Evolutionary conservation across 805 yeast genomes (phyloP).

Genomic region (Ogataea pilisensis): DNA sequence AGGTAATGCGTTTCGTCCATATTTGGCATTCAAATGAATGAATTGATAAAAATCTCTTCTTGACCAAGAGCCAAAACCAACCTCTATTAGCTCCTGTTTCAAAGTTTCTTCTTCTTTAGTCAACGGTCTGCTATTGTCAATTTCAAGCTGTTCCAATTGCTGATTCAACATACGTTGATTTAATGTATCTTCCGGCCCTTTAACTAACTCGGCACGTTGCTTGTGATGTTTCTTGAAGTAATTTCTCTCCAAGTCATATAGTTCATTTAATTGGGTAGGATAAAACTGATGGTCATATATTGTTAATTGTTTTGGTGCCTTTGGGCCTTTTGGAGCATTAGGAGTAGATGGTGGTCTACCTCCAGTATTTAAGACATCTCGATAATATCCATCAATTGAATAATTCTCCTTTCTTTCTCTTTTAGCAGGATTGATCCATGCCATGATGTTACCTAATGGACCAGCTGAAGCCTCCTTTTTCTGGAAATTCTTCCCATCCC

Average conservation of each 20-base stretch:
- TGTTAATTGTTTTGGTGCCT: slow-evolving; percentile 79
- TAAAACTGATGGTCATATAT: slow-evolving; percentile 89
- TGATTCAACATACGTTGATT: slow-evolving; percentile 22
- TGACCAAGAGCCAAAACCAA: slow-evolving; percentile 81
- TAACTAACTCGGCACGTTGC: slow-evolving; percentile 58
- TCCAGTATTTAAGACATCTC: slow-evolving; percentile 58
- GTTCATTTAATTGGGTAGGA: slow-evolving; percentile 68
- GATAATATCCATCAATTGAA: slow-evolving; percentile 72
- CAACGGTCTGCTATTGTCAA: slow-evolving; percentile 71
- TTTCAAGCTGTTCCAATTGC: slow-evolving; percentile 61
- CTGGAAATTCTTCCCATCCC: slow-evolving; percentile 83
- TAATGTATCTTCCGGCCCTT: slow-evolving; percentile 39
- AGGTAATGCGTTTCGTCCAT: slow-evolving; percentile 72
- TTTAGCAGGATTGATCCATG: slow-evolving; percentile 83
- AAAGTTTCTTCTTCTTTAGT: slow-evolving; percentile 75
- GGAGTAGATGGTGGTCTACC: slow-evolving; percentile 43
- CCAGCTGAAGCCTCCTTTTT: slow-evolving; percentile 48
- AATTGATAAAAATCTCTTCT: slow-evolving; percentile 85
- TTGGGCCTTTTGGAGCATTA: slow-evolving; percentile 55
- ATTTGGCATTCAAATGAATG: slow-evolving; percentile 65
- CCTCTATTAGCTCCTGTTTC: slow-evolving; percentile 51
- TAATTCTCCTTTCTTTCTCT: slow-evolving; percentile 83
- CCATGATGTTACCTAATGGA: slow-evolving; percentile 37
- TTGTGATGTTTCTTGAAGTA: slow-evolving; percentile 66
- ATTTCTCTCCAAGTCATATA: slow-evolving; percentile 78